phyloP scores from a whole-genome alignment of 257 asterid genomes.

The Nicotiana tomentosiformis region DNA sequence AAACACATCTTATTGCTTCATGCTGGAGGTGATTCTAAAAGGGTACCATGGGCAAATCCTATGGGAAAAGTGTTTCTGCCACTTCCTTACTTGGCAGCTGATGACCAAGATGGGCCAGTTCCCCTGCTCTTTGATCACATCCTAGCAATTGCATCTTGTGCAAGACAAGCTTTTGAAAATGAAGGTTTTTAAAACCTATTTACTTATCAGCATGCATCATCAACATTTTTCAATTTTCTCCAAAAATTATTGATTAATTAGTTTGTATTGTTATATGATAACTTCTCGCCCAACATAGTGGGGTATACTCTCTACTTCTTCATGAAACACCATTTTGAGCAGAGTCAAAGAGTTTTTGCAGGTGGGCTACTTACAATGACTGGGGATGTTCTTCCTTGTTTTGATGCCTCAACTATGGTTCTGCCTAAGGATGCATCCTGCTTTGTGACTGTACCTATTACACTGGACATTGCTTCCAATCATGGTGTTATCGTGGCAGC shows the following conservation, averaged over 20 bases:
- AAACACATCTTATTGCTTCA: conserved; percentile 81
- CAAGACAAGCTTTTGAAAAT: conserved; percentile 77
- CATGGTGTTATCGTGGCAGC: conserved; percentile 97
- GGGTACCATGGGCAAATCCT: conserved; percentile 99
- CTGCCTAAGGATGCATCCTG: conserved; percentile 84
- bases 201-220: conserved; percentile 12
- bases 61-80: conserved; percentile 99
- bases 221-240: background rate
- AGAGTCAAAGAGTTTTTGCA: conserved; percentile 24
- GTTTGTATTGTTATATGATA: background rate
- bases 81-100: conserved; percentile 87
- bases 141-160: conserved; percentile 90
- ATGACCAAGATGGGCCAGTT: conserved; percentile 89
- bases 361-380: conserved; percentile 96
- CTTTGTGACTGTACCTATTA: conserved; percentile 83
- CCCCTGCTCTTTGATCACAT: conserved; percentile 96
- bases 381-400: conserved; percentile 99
- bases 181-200: conserved; percentile 51
- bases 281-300: background rate
- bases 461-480: conserved; percentile 89
- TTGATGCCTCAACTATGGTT: conserved; percentile 84
- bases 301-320: background rate
- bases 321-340: conserved; percentile 15
- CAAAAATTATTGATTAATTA: background rate
- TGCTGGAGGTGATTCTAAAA: conserved; percentile 98